Base-by-base conservation (phyloP, 257 asterid species). In the Solanum sitiens region DNA sequence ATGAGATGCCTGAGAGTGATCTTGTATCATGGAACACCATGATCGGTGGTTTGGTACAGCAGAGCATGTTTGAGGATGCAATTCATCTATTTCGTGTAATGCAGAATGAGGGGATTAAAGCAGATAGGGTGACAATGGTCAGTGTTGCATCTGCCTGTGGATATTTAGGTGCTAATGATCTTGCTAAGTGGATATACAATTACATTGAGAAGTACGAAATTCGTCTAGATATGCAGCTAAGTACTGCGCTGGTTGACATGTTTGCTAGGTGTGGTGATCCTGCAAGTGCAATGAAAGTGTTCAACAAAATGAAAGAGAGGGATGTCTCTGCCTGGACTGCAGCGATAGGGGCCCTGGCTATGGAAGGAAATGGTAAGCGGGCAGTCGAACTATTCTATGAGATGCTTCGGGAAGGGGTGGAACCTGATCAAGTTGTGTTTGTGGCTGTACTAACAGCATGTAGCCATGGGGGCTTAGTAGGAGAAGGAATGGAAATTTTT, bases 241-340 rank as follows among this genome's bases (percentile, higher is more conserved):
- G 77, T 75, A 91, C 93, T 20, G 89, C 94, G 10, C 90, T 93
- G 7, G 88, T 93, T 20, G 92, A 92, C 87, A 93, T 92, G 94
- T 90, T 92, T 89, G 94, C 91, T 87, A 89, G 94, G 83, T 93
- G 94, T 83, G 95, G 95, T 70, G 93, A 91, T 92, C 87, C 92
- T 23, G 35, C 73, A 37, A 92, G 79, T 72, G 95, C 94, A 5
- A 90, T 92, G 91, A 56, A 86, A 89, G 89, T 89, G 47, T 92
- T 93, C 71, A 39, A 12, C 42, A 68, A 61, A 42, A 90, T 92
- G 93, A 85, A 88, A 86, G 90, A 89, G 74, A 86, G 86, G 65
- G 94, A 93, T 18, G 94, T 90, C 80, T 92, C 94, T 25, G 88
- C 94, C 83, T 93, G 94, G 94, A 92, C 94, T 74, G 94, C 94